A percentile compares a stretch with the other conserved stretches of the same genome.
Evolutionary conservation across 108 stramenopile species (phyloP).

Genomic region (Nannochloropsis oceanica): DNA sequence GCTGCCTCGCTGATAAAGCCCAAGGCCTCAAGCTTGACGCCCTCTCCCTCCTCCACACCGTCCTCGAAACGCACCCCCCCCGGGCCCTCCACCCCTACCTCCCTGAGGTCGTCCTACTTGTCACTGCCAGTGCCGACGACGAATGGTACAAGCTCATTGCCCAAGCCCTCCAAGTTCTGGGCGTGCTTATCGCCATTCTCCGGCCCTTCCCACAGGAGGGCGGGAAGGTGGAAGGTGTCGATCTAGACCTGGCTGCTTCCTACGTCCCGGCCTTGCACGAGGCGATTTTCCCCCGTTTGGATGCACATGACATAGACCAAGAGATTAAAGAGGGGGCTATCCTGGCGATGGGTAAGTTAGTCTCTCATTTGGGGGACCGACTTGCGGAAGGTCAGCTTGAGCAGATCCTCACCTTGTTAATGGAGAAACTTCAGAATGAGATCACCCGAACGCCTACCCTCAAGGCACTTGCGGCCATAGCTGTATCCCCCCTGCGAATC

Average conservation of each 20-base stretch:
- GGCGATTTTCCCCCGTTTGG: constrained; percentile 71
- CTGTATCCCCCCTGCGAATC: constrained; percentile 45
- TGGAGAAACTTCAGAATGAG: constrained; percentile 80
- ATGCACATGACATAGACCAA: constrained; percentile 83
- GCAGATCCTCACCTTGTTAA: constrained; percentile 50
- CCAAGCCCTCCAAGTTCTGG: constrained; percentile 68
- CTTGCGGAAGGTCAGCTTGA: constrained; percentile 37
- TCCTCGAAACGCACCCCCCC: constrained; percentile 52
- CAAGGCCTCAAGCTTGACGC: constrained; percentile 83
- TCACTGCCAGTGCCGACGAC: constrained; percentile 56
- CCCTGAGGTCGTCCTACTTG: constrained; percentile 45
- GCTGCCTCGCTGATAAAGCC: constrained; percentile 35
- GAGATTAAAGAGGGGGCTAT: constrained; percentile 86
- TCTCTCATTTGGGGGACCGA: constrained; percentile 35
- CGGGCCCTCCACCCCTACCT: constrained; percentile 31
- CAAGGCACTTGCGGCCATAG: constrained; percentile 58
- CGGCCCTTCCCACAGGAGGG: neutral
- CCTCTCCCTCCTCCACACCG: constrained; percentile 54
- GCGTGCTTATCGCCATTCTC: constrained; percentile 6
- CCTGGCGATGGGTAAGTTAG: constrained; percentile 24
- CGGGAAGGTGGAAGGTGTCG: constrained; percentile 45
- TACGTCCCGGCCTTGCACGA: constrained; percentile 42
- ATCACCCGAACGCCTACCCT: constrained; percentile 79
- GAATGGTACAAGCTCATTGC: constrained; percentile 97
- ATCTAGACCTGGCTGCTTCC: constrained; percentile 22